Percentiles rank a stretch among this genome's conserved stretches.
These are phyloP conservation scores for Ustilago tritici DNA, from an alignment of 1,284 basidiomycete genomes.

Conservation along the genomic window DNA sequence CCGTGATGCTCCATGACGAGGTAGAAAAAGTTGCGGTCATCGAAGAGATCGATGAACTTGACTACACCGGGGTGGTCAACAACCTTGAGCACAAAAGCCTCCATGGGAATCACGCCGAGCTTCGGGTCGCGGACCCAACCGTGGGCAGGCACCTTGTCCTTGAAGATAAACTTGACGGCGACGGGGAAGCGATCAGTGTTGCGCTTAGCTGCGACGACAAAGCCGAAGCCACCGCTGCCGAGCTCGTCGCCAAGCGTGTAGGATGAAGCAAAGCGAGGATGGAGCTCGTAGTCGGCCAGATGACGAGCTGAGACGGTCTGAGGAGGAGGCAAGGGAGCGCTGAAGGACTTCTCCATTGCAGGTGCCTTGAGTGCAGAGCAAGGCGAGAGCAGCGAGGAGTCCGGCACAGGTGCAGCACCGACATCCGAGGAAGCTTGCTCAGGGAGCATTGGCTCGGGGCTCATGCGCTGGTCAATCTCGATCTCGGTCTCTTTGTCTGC, in stretches of 20 bases:
- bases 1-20: slow-evolving; percentile 93
- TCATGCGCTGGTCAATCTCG: slow-evolving; percentile 35
- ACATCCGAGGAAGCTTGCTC: slow-evolving; percentile 23
- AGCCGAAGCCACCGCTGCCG: slow-evolving; percentile 90
- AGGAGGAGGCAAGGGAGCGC: slow-evolving; percentile 47
- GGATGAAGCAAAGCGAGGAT: slow-evolving; percentile 76
- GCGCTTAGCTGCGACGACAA: slow-evolving; percentile 74
- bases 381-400: slow-evolving; percentile 42
- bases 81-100: slow-evolving; percentile 81
- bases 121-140: slow-evolving; percentile 79
- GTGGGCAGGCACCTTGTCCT: slow-evolving; percentile 82
- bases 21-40: slow-evolving; percentile 86
- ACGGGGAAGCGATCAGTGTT: slow-evolving; percentile 76
- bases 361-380: slow-evolving; percentile 37
- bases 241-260: slow-evolving; percentile 81
- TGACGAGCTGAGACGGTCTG: slow-evolving; percentile 58
- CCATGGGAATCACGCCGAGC: slow-evolving; percentile 76
- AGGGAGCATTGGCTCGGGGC: slow-evolving; percentile 31
- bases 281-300: slow-evolving; percentile 73
- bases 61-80: slow-evolving; percentile 85
- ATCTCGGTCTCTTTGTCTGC: slow-evolving; percentile 39
- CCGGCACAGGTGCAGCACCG: slow-evolving; percentile 11
- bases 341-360: slow-evolving; percentile 68
- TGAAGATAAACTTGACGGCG: slow-evolving; percentile 93
- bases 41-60: slow-evolving; percentile 83